phyloP scores from a whole-genome alignment of 1,284 basidiomycete species.

The Rhodotorula sp. region DNA sequence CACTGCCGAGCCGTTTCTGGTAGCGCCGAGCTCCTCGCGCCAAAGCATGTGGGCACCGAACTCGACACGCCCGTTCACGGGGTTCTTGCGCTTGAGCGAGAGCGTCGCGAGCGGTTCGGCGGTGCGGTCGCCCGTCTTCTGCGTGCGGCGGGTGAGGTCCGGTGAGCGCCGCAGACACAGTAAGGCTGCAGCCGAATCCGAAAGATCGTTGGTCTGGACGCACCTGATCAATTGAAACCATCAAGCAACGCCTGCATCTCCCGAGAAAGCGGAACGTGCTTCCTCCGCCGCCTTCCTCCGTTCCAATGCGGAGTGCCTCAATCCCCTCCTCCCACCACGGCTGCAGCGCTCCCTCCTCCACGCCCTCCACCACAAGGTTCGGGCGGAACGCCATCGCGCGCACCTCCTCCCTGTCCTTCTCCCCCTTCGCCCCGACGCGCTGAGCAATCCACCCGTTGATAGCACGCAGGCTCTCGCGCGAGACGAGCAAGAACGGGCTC shows the following conservation, averaged over 20 bases:
- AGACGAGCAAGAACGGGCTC: constrained; percentile 40
- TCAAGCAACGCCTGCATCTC: constrained; percentile 33
- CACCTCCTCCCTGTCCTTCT: background rate
- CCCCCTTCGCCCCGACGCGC: background rate
- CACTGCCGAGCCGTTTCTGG: background rate
- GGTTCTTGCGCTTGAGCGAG: constrained; percentile 17
- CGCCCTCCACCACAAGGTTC: constrained; percentile 20
- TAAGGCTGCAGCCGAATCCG: background rate
- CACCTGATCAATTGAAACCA: constrained; percentile 37
- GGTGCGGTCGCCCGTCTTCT: constrained; percentile 22
- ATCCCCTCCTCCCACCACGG: constrained; percentile 34
- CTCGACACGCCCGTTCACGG: constrained; percentile 24
- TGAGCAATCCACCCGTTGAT: constrained; percentile 25
- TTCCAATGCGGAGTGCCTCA: constrained; percentile 15
- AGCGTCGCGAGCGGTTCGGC: constrained; percentile 27
- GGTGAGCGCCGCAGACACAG: background rate
- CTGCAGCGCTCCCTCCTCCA: background rate
- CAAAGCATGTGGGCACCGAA: constrained; percentile 27
- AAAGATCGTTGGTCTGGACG: too few species aligned
- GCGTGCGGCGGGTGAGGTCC: background rate
- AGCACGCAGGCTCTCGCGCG: constrained; percentile 13
- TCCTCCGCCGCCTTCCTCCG: too few species aligned
- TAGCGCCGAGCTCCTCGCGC: background rate
- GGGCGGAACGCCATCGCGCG: constrained; percentile 30
- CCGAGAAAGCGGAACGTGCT: constrained; percentile 14